Evolutionary conservation across 345 rosid genomes (phyloP), one percentile per base, ranked within the genome.

Genomic region (Euphorbia peplus): DNA sequence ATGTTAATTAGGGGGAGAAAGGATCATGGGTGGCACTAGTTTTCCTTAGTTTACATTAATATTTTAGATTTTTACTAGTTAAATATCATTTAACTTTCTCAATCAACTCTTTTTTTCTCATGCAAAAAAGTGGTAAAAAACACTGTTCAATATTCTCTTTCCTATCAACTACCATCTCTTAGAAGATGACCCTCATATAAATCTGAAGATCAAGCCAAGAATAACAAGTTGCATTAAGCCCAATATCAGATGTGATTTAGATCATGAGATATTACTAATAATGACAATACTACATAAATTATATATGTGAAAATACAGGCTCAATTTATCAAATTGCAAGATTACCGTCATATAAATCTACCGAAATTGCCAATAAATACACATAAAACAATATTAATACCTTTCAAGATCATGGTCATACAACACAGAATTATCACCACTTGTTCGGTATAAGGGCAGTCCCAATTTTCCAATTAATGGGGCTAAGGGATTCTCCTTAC

Each of bases 341-440:
- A n/a, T n/a, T n/a, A n/a, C n/a, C n/a, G n/a, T n/a, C n/a, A n/a
- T n/a, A n/a, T n/a, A n/a, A n/a, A n/a, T n/a, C n/a, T n/a, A n/a
- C n/a, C n/a, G n/a, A n/a, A n/a, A n/a, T n/a, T 32, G 37, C 37
- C 37, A 32, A 13, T 16, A 12, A 26, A 26, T 28, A 7, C 19
- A 30, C 22, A 18, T 0, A 53, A 53, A 53, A 53, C 25, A 53
- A 21, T 19, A 8, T 3, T 52, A 9, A 5, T 63, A 91, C 99
- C 99, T 95, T 81, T 95, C 93, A 37, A 95, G 79, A 73, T 95
- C 99, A 75, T 95, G 99, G 76, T 91, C 99, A 77, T 89, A 95
- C 79, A 91, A 73, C 70, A 95, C 96, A 0, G 97, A 95, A 70
- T 95, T 88, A 75, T 95, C 99, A 63, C 95, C 99, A 12, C 99